Conservation (phyloP, 179 eudicot species). For the Spinacia oleracea region DNA sequence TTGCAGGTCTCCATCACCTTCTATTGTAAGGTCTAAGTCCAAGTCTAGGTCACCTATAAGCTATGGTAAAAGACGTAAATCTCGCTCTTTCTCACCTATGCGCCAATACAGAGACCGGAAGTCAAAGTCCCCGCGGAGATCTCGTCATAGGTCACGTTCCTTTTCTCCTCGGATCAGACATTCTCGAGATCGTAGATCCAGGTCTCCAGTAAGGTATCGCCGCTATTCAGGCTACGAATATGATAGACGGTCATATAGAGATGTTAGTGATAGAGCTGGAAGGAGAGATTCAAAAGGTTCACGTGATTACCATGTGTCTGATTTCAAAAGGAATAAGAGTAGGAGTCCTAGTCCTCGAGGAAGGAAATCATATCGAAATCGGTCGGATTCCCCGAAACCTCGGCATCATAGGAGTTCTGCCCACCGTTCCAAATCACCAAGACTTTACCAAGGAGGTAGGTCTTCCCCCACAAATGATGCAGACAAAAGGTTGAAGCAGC, state of each 20-base stretch:
- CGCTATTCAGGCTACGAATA: constrained; percentile 66
- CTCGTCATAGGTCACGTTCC: constrained; percentile 77
- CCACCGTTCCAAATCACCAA: constrained; percentile 69
- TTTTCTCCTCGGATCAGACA: constrained; percentile 59
- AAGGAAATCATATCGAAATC: constrained; percentile 64
- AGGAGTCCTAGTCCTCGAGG: constrained; percentile 73
- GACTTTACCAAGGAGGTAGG: constrained; percentile 47
- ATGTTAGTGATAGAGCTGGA: constrained; percentile 52
- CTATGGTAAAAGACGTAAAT: constrained; percentile 51
- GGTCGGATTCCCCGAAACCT: constrained; percentile 62
- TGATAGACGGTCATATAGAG: constrained; percentile 66
- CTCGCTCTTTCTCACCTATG: constrained; percentile 83
- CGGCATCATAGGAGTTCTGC: constrained; percentile 51
- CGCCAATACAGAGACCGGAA: constrained; percentile 52
- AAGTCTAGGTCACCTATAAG: constrained; percentile 60
- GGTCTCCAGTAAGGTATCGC: constrained; percentile 83
- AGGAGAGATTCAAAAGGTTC: constrained; percentile 61
- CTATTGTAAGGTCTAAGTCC: constrained; percentile 64
- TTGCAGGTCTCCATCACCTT: constrained; percentile 70
- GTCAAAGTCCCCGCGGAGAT: constrained; percentile 74
- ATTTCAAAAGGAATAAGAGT: constrained; percentile 75
- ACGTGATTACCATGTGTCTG: constrained; percentile 55
- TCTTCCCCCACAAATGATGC: constrained; percentile 58
- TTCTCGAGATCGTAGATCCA: constrained; percentile 63
- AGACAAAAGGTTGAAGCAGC: constrained; percentile 47